These are phyloP conservation scores for Omphalotus guepiniiformis DNA, from an alignment of 768 basidiomycete species.

Conservation along the genomic window DNA sequence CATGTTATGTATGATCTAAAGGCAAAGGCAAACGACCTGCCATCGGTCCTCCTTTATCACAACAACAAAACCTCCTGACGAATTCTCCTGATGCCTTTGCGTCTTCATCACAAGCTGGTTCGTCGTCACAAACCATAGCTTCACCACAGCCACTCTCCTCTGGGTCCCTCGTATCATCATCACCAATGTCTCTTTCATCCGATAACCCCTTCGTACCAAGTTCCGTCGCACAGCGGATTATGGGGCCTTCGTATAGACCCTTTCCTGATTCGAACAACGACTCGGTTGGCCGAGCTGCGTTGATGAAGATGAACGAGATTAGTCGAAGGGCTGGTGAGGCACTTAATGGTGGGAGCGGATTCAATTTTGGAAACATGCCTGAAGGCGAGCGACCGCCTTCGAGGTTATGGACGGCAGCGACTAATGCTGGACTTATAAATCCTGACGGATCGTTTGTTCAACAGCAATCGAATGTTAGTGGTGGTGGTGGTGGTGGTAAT, in stretches of 20 bases:
- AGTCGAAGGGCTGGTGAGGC: conserved; percentile 2
- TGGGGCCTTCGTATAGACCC: conserved; percentile 1
- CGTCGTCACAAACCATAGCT: not conserved
- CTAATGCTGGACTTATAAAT: conserved; percentile 13
- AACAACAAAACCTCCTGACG: not conserved
- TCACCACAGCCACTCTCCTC: not conserved
- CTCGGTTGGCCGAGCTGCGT: conserved; percentile 4
- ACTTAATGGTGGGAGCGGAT: conserved; percentile 1
- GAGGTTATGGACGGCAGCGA: conserved; percentile 13
- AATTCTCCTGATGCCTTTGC: not conserved
- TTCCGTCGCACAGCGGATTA: conserved; percentile 3
- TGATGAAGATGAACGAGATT: conserved; percentile 11
- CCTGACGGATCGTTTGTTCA: conserved; percentile 13
- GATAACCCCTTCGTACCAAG: conserved; percentile 5
- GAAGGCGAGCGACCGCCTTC: conserved; percentile 8
- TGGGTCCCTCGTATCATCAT: not conserved
- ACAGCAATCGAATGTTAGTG: not conserved
- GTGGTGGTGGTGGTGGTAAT: not conserved
- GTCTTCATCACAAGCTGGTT: not conserved
- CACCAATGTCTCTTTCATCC: not conserved
- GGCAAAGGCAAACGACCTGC: conserved; percentile 8
- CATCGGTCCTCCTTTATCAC: not conserved
- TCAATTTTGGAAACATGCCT: not conserved
- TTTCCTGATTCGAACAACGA: not conserved
- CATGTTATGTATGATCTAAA: no score